Base-by-base conservation (phyloP, 805 yeast species). In the Saccharomyces cerevisiae region DNA sequence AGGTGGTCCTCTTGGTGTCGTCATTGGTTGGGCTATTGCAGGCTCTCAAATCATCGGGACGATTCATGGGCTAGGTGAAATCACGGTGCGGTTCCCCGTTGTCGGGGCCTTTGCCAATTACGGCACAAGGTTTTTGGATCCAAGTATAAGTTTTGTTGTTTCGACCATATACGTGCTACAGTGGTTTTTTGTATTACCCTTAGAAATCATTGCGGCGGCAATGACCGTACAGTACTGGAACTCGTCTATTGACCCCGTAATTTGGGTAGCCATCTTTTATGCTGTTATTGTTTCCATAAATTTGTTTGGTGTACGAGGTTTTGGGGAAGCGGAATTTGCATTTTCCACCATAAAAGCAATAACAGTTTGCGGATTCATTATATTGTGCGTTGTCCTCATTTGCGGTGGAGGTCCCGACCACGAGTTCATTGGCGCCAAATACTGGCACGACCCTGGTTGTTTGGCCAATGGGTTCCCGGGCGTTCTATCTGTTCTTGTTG, bases 401-500 rank as follows among this genome's bases (percentile, higher is more conserved):
- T 70, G 76, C 59, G 80, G 79, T 50, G 80, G 78, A 52, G 72
- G 74, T 21, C 80, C 80, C 57, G 64, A 62, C 48, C 72, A 73
- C 46, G 77, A 73, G 47, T 73, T 73, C 57, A 67, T 74, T 51
- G 83, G 83, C 43, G 76, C 74, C 17, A 66, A 66, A 57, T 77
- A 76, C 64, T 80, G 80, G 79, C 71, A 73, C 53, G 51, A 77
- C 41, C 83, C 84, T 2, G 83, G 83, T 60, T 57, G 76, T 80
- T 78, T 80, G 59, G 76, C 79, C 30, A 65, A 73, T 59, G 81
- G 82, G 6, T 71, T 83, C 66, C 84, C 83, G 67, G 89, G 89
- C 56, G 82, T 84, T 49, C 79, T 82, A 60, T 73, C 84, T 1
- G 87, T 82, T 17, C 78, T 85, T 55, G 83, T 84, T 47, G 79